Conservation (phyloP, 2,329 filamentous ascomycete species). For the Colletotrichum orchidophilum region DNA sequence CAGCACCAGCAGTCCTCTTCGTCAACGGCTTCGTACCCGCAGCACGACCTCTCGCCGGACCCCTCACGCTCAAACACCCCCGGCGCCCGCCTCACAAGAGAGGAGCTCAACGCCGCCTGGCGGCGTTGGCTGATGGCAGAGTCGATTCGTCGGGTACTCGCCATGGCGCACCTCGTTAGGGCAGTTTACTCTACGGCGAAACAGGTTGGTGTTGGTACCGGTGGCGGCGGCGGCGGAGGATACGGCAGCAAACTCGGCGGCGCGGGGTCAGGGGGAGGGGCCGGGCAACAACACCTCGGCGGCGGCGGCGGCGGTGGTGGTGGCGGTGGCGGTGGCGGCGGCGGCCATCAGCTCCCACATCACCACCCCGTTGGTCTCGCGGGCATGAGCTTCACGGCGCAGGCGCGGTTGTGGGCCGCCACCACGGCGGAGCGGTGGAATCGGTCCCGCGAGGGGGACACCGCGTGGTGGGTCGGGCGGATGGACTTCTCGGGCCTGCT, state of each 20-base stretch:
- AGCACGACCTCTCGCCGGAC: slow-evolving; percentile 21
- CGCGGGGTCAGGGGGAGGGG: background rate
- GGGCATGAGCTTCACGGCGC: slow-evolving; percentile 35
- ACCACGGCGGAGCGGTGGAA: slow-evolving; percentile 34
- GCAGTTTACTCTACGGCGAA: slow-evolving; percentile 32
- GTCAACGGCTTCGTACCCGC: slow-evolving; percentile 18
- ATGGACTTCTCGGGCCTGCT: slow-evolving; percentile 35
- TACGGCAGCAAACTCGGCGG: slow-evolving; percentile 13
- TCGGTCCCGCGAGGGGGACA: slow-evolving; percentile 25
- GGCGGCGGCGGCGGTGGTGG: slow-evolving; percentile 1
- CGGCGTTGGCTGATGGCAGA: slow-evolving; percentile 35
- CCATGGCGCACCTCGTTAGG: slow-evolving; percentile 33
- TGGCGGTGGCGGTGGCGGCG: background rate
- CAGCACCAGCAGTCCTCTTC: slow-evolving; percentile 13
- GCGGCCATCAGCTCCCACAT: background rate
- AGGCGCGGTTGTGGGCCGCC: slow-evolving; percentile 33
- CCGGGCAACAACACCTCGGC: background rate
- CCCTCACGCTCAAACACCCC: slow-evolving; percentile 27
- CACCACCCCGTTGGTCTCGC: slow-evolving; percentile 10
- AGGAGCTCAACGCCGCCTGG: slow-evolving; percentile 33
- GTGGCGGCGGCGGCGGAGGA: background rate
- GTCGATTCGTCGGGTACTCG: slow-evolving; percentile 32
- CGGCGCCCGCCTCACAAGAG: slow-evolving; percentile 9
- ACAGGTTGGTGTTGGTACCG: slow-evolving; percentile 14
- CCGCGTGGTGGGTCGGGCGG: slow-evolving; percentile 33